Base-by-base conservation (phyloP, 768 basidiomycete genomes). In the Tylopilus felleus region DNA sequence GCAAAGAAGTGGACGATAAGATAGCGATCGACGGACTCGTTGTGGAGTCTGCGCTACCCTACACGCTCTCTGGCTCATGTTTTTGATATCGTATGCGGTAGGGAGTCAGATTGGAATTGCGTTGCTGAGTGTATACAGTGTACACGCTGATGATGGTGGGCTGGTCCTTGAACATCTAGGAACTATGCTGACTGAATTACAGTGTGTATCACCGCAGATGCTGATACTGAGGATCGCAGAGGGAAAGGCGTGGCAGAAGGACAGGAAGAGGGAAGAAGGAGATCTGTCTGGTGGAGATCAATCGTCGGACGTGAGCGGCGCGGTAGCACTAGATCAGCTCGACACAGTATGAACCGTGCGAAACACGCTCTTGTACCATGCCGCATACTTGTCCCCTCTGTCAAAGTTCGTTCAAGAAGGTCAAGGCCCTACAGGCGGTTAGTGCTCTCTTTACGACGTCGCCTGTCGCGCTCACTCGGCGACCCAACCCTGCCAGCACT, bases 141-240 rank as follows among this genome's bases (percentile, higher is more conserved):
- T 55, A 61, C 19, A 33, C 47, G 3, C 16, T 57, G 29, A 35
- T 52, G 29, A 59, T 51, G 55, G 62, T 61, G 13, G 29, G 53
- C 5, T 8, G 22, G 17, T 19, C 16, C 16, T 7, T 16, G 17
- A 4, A 19, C 36, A 44, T 45, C 17, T 40, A 16, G 14, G 9
- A 1, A 19, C 4, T 5, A 3, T 17, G 17, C 25, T 49, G 35
- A 56, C 12, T 2, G 14, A 8, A 28, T 12, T 17, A 8, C 14
- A 63, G 60, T 50, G 57, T 44, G 39, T 62, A 31, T 62, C 61
- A 12, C 46, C 57, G 8, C 63, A 59, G 36, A 47, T 56, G 42
- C 27, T 60, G n/a, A 55, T 60, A 10, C 23, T 62, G 25, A 51
- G 61, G 13, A 45, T 64, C 31, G 49, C 36, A 3, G 49, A 43